Base-by-base conservation (phyloP, 257 asterid species). In the Nicotiana otophora region DNA sequence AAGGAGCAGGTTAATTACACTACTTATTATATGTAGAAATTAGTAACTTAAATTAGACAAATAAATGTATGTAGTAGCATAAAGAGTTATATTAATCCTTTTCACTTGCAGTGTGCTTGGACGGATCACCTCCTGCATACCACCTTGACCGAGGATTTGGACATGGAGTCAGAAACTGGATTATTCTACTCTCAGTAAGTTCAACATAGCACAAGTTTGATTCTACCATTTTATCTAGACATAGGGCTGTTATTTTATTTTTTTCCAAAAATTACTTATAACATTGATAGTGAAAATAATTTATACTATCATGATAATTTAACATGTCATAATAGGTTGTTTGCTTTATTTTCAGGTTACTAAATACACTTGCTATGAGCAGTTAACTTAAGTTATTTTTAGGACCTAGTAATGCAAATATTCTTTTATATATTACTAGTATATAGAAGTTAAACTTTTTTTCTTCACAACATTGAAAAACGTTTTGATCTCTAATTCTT, bases 171-270 rank as follows among this genome's bases (percentile, higher is more conserved):
- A 23, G 60, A 72, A 72, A 46, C 36, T 42, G 60, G 78, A 72
- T 72, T 46, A 72, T 72, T 72, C 78, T 72, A 42, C 78, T 72
- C 36, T 72, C 60, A 72, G 78, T 72, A 46, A 72, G 78, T 46
- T 72, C 14, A 12, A 72, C 78, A 20, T 42, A 12, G 4, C 20
- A 42, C 12, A 12, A 15, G 23, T 3, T 66, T 66, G 74, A 66
- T 66, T 31, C 14, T 31, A 57, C 10, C 62, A 9, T 57, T 57
- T 15, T 17, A 55, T 57, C 6, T 57, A 57, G 62, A 57, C 26
- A 11, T 4, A 15, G 1, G 19, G n/a, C 58, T 53, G 58, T 14
- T 12, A 53, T 53, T 11, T 26, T 63, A 3, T 6, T 39, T 0
- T 39, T 39, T 1, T 8, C 31, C 15, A 11, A 1, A 7, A 4